Conservation (phyloP, 2,329 filamentous ascomycete genomes). For the Colletotrichum chlorophyti region DNA sequence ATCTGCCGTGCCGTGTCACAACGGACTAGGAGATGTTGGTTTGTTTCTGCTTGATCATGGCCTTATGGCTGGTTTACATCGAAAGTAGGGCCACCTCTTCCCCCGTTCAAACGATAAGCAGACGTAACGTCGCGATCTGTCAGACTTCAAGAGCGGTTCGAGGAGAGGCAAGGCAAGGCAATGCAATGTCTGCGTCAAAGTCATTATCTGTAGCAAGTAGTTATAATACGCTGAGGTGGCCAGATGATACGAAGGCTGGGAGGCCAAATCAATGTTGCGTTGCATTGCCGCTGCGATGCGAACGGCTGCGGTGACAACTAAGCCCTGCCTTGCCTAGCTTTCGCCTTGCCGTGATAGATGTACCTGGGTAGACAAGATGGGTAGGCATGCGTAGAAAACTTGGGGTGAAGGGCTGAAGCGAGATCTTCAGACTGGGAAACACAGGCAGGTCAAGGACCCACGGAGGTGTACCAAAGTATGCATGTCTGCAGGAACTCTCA, state of each 20-base stretch:
- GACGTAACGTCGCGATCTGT: too few relatives aligned
- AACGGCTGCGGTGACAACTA: not conserved
- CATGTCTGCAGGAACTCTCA: not conserved
- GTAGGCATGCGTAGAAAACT: conserved; percentile 1
- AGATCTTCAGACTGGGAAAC: conserved; percentile 25
- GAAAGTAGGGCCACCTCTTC: not conserved
- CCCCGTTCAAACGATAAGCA: too few relatives aligned
- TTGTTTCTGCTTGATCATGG: not conserved
- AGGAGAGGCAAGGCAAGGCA: too few relatives aligned
- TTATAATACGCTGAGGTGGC: conserved; percentile 14
- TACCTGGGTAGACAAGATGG: not conserved
- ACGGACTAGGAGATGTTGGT: too few relatives aligned
- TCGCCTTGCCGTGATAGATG: not conserved
- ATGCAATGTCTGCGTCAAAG: too few relatives aligned
- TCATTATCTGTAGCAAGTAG: too few relatives aligned
- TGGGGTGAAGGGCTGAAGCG: conserved; percentile 23
- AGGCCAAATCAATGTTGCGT: conserved; percentile 22
- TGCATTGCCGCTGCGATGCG: not conserved
- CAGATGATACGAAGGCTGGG: not conserved
- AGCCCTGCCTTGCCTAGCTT: not conserved
- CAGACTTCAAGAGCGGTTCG: conserved; percentile 8
- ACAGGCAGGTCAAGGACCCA: too few relatives aligned
- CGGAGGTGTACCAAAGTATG: not conserved
- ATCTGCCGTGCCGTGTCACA: too few relatives aligned
- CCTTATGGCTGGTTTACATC: conserved; percentile 16